phyloP scores from a whole-genome alignment of 305 asterid genomes.

The Fraxinus latifolia region DNA sequence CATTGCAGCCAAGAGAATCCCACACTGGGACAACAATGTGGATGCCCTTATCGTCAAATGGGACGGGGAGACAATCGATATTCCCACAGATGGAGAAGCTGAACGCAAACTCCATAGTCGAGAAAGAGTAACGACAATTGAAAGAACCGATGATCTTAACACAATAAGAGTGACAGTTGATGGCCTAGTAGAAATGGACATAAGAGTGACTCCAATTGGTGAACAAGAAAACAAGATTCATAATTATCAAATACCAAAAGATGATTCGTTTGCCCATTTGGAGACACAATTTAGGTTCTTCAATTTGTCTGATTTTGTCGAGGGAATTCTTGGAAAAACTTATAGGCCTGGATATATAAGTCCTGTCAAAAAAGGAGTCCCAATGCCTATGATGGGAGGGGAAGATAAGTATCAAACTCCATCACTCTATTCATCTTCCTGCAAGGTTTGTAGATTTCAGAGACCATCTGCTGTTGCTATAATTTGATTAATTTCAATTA shows the following conservation, averaged over 20 bases:
- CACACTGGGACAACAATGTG: slow-evolving; percentile 41
- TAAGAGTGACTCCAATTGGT: slow-evolving; percentile 48
- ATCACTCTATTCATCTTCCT: slow-evolving; percentile 46
- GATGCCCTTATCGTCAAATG: slow-evolving; percentile 51
- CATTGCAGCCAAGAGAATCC: slow-evolving; percentile 47
- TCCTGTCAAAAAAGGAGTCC: slow-evolving; percentile 56
- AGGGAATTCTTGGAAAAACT: slow-evolving; percentile 63
- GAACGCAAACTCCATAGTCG: slow-evolving; percentile 43
- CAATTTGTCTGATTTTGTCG: slow-evolving; percentile 40
- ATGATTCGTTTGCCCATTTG: slow-evolving; percentile 55
- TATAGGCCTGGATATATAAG: slow-evolving; percentile 54
- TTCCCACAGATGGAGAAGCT: slow-evolving; percentile 51
- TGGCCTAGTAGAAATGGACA: slow-evolving; percentile 41
- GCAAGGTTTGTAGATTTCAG: slow-evolving; percentile 51
- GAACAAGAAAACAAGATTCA: slow-evolving; percentile 50
- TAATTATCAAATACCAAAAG: slow-evolving; percentile 46
- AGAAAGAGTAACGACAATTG: slow-evolving; percentile 41
- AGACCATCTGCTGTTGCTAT: slow-evolving; percentile 36
- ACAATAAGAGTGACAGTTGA: slow-evolving; percentile 39
- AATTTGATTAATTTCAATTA: slow-evolving; percentile 8
- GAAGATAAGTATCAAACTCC: slow-evolving; percentile 59
- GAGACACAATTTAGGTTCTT: slow-evolving; percentile 58
- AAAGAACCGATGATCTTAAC: slow-evolving; percentile 59
- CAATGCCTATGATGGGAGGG: slow-evolving; percentile 69
- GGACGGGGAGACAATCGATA: slow-evolving; percentile 31